A percentile compares a stretch with the other conserved stretches of the same genome.
phyloP scores from a whole-genome alignment of 2,329 filamentous ascomycete genomes.

The Plenodomus tracheiphilus region DNA sequence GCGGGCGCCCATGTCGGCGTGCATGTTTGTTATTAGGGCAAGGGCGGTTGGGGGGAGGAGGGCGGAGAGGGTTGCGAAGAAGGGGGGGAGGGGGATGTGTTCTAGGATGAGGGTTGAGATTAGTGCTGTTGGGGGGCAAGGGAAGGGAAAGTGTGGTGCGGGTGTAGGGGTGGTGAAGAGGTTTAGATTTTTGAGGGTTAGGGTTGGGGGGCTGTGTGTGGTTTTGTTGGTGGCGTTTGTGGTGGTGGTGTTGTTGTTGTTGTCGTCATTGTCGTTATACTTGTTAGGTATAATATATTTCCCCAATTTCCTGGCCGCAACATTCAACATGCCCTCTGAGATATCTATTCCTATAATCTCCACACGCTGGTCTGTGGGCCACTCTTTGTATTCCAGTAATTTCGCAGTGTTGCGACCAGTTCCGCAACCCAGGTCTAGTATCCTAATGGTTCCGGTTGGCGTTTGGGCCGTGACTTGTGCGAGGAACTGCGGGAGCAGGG shows the following conservation, averaged over 20 bases:
- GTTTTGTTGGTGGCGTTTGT: too few relatives aligned
- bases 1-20: conserved; percentile 63
- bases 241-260: too few relatives aligned
- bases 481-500: conserved; percentile 56
- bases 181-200: too few relatives aligned
- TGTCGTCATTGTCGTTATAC: too few relatives aligned
- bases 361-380: conserved; percentile 23
- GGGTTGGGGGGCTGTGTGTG: too few relatives aligned
- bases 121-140: conserved; percentile 45
- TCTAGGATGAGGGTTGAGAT: conserved; percentile 68
- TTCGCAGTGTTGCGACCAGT: conserved; percentile 66
- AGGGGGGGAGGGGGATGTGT: conserved; percentile 58
- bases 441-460: conserved; percentile 35
- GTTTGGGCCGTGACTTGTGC: not conserved
- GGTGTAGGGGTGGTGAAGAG: conserved; percentile 20
- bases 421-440: conserved; percentile 68
- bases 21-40: conserved; percentile 70
- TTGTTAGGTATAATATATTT: too few relatives aligned
- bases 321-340: conserved; percentile 60
- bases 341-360: conserved; percentile 60
- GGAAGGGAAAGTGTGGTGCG: conserved; percentile 13
- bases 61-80: conserved; percentile 53
- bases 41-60: conserved; percentile 53
- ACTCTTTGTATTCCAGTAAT: conserved; percentile 47
- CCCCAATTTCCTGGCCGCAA: conserved; percentile 50